Evolutionary conservation across 768 basidiomycete species (phyloP).

Genomic region (Amanita jacksonii): DNA sequence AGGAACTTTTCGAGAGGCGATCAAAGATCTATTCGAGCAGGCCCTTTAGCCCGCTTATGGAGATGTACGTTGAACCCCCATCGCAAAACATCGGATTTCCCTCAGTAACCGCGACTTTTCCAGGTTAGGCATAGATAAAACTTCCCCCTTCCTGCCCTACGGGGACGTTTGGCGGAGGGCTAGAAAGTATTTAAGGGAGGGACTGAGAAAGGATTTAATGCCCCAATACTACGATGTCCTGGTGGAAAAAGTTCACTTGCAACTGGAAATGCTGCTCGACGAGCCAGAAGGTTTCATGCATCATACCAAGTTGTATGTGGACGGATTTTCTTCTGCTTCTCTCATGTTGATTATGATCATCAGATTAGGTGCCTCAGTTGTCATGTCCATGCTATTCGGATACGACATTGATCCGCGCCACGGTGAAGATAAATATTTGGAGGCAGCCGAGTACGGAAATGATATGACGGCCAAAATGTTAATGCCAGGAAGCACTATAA

Average conservation of each 20-base stretch:
- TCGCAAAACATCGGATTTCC: too few species aligned
- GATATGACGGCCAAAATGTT: background rate
- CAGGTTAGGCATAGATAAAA: too few species aligned
- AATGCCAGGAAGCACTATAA: too few species aligned
- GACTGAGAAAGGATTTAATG: too few species aligned
- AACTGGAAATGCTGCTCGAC: too few species aligned
- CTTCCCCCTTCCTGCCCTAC: too few species aligned
- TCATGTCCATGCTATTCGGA: background rate
- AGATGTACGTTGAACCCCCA: slow-evolving; percentile 12
- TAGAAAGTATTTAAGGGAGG: too few species aligned
- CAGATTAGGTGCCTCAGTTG: background rate
- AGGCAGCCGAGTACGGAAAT: too few species aligned
- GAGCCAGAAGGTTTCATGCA: background rate
- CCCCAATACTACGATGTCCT: background rate
- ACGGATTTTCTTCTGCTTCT: background rate
- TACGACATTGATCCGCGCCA: background rate
- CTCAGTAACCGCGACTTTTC: too few species aligned
- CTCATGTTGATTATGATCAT: background rate
- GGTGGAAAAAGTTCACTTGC: too few species aligned
- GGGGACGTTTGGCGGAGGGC: too few species aligned
- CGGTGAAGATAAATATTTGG: too few species aligned
- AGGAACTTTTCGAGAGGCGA: slow-evolving; percentile 9
- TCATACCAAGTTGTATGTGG: background rate
- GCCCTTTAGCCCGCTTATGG: slow-evolving; percentile 12
- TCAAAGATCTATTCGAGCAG: slow-evolving; percentile 15